Conservation (phyloP, 345 rosid genomes). For the Erodium maritimum region DNA sequence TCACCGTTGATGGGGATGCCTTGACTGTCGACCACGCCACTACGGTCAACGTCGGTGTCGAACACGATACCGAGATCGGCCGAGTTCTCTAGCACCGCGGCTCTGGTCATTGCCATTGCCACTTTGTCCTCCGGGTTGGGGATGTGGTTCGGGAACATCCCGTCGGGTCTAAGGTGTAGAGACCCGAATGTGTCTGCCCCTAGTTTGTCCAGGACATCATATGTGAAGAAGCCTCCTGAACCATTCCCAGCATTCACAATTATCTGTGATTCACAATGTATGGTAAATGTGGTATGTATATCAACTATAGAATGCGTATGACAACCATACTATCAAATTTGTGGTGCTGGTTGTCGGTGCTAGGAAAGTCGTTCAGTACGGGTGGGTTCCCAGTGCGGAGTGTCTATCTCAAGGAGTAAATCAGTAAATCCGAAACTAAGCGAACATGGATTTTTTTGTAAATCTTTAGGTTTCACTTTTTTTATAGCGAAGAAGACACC, state of each 20-base stretch:
- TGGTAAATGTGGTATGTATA: too few species aligned
- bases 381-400: too few species aligned
- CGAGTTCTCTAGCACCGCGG: constrained; percentile 55
- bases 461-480: too few species aligned
- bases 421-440: too few species aligned
- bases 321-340: too few species aligned
- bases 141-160: constrained; percentile 89
- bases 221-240: constrained; percentile 89
- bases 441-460: too few species aligned
- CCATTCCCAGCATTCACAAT: constrained; percentile 90
- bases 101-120: constrained; percentile 76
- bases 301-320: too few species aligned
- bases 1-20: constrained; percentile 89
- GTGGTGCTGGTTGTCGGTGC: too few species aligned
- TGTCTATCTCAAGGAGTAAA: too few species aligned
- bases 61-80: constrained; percentile 94
- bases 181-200: constrained; percentile 93
- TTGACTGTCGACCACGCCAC: constrained; percentile 68
- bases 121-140: constrained; percentile 84
- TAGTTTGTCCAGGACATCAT: constrained; percentile 76
- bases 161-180: constrained; percentile 69
- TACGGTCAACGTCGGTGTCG: constrained; percentile 88
- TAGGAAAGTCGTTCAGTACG: too few species aligned
- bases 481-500: too few species aligned
- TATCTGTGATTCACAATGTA: too few species aligned